Conservation (phyloP, 345 rosid genomes). For the Angophora floribunda region DNA sequence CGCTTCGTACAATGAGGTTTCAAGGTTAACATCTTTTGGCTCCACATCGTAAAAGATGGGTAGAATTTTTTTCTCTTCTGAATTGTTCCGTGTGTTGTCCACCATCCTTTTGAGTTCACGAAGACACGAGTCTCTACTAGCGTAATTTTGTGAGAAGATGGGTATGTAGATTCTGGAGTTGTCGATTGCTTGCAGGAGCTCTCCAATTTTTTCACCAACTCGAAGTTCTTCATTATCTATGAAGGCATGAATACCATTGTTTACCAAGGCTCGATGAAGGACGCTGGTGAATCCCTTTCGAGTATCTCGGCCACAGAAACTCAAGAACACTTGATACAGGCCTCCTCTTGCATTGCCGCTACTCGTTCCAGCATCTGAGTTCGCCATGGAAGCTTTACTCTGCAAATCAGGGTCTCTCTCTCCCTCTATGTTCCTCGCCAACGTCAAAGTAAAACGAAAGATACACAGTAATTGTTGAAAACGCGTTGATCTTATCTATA, state of each 20-base stretch:
- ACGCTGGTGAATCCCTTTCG: not conserved
- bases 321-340: not conserved
- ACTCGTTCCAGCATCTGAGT: not conserved
- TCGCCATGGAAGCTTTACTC: not conserved
- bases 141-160: not conserved
- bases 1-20: not conserved
- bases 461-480: too few relatives aligned
- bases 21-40: not conserved
- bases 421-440: too few relatives aligned
- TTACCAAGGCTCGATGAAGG: not conserved
- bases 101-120: not conserved
- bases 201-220: not conserved
- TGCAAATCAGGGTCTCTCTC: too few relatives aligned
- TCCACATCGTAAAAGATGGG: not conserved
- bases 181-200: not conserved
- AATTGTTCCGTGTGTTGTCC: not conserved
- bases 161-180: not conserved
- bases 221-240: not conserved
- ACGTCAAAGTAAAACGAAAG: too few relatives aligned
- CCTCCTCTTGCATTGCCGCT: not conserved
- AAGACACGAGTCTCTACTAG: not conserved
- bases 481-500: not conserved
- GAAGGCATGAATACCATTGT: not conserved
- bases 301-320: not conserved
- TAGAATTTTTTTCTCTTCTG: not conserved